Percentiles rank a stretch among this genome's conserved stretches.
These are phyloP conservation scores for Prunus dulcis DNA, from an alignment of 306 rosid genomes.

Conservation along the genomic window DNA sequence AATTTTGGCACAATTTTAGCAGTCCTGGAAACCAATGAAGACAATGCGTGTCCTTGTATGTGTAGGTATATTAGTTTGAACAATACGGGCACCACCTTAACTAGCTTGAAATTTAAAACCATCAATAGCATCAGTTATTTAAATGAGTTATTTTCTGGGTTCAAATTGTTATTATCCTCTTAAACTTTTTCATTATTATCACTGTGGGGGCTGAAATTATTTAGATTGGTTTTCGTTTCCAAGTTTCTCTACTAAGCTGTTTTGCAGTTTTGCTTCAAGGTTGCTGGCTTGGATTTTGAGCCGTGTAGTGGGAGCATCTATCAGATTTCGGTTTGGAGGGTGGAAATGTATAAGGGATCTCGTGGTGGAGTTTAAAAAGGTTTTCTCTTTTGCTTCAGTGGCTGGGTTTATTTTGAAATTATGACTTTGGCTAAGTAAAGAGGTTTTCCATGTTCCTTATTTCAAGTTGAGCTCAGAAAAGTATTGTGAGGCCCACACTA, in stretches of 20 bases:
- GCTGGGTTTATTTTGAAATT: constrained; percentile 15
- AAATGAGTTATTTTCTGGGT: not conserved
- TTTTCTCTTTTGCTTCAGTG: constrained; percentile 30
- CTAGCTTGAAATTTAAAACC: not conserved
- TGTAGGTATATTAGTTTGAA: not conserved
- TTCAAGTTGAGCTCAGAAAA: constrained; percentile 15
- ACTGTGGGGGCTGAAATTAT: constrained; percentile 5
- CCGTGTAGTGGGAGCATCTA: constrained; percentile 79
- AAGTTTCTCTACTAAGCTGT: constrained; percentile 11
- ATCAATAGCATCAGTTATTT: not conserved
- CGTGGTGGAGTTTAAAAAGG: constrained; percentile 90
- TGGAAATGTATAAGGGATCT: constrained; percentile 92
- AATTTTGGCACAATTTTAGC: not conserved
- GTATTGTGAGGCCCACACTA: not conserved
- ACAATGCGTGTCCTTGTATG: not conserved
- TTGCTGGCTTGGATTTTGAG: constrained; percentile 91
- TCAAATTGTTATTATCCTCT: constrained; percentile 11
- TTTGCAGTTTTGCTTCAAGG: constrained; percentile 79
- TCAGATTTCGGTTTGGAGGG: constrained; percentile 86
- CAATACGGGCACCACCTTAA: not conserved
- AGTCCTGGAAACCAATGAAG: not conserved
- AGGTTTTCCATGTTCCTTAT: constrained; percentile 3
- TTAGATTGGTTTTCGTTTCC: constrained; percentile 13
- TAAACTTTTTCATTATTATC: constrained; percentile 6
- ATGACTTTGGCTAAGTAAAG: constrained; percentile 11